Conservation (phyloP, 768 basidiomycete species). For the Coprinopsis sp. region DNA sequence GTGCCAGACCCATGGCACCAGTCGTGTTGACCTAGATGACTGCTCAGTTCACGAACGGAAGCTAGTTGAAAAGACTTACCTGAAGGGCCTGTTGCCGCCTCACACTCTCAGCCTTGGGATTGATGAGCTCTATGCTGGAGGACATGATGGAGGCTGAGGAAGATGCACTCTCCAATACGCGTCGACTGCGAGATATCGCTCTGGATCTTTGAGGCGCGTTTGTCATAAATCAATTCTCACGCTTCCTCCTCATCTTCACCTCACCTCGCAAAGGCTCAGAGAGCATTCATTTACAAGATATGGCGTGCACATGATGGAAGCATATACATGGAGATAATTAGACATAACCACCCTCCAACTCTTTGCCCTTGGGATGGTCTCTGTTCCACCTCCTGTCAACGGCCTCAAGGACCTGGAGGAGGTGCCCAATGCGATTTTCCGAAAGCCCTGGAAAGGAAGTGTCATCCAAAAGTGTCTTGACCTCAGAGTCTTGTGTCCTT, state of each 20-base stretch:
- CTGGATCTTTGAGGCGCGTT: slow-evolving; percentile 7
- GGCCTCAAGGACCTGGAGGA: slow-evolving; percentile 44
- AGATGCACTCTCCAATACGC: neutral
- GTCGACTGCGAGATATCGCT: slow-evolving; percentile 8
- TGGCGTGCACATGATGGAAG: too few species aligned
- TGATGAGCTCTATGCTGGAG: slow-evolving; percentile 90
- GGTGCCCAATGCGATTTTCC: slow-evolving; percentile 43
- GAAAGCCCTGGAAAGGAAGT: slow-evolving; percentile 33
- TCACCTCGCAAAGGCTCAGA: too few species aligned
- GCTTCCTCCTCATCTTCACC: too few species aligned
- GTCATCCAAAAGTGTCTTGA: slow-evolving; percentile 49
- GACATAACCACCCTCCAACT: neutral
- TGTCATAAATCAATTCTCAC: neutral
- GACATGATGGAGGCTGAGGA: slow-evolving; percentile 38
- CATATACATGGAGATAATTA: too few species aligned
- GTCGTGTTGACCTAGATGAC: slow-evolving; percentile 73
- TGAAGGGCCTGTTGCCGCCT: slow-evolving; percentile 86
- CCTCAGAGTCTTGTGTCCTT: slow-evolving; percentile 42
- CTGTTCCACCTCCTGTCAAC: slow-evolving; percentile 44
- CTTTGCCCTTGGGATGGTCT: slow-evolving; percentile 17
- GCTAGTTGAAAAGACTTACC: slow-evolving; percentile 38
- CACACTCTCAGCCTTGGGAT: slow-evolving; percentile 94
- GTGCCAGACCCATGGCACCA: slow-evolving; percentile 95
- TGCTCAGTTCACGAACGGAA: slow-evolving; percentile 10
- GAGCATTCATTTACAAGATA: too few species aligned